Evolutionary conservation across 1,284 basidiomycete genomes (phyloP).

Genomic region (Apiotrichum siamense): DNA sequence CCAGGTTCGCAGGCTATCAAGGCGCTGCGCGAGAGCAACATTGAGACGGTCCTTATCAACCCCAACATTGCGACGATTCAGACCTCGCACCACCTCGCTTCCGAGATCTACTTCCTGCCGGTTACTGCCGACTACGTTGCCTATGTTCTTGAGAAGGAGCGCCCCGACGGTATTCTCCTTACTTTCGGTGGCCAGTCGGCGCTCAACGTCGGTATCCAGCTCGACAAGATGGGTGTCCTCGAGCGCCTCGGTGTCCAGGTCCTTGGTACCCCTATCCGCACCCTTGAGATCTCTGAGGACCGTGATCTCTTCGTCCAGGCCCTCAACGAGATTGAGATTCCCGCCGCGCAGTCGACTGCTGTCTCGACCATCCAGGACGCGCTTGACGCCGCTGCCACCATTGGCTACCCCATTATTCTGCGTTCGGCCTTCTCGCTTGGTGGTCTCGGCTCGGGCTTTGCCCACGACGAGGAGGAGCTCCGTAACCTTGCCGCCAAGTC

Average conservation of each 20-base stretch:
- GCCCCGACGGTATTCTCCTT: conserved; percentile 92
- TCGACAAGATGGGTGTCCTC: conserved; percentile 96
- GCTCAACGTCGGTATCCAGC: conserved; percentile 93
- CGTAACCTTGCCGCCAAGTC: conserved; percentile 89
- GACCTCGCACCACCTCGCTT: conserved; percentile 92
- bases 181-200: conserved; percentile 99
- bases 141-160: conserved; percentile 96
- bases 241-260: conserved; percentile 93
- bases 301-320: conserved; percentile 96
- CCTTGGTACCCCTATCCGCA: conserved; percentile 89
- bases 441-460: conserved; percentile 97
- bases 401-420: conserved; percentile 97
- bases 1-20: conserved; percentile 92
- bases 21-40: conserved; percentile 90
- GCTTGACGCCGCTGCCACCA: conserved; percentile 79
- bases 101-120: conserved; percentile 95
- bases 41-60: conserved; percentile 92
- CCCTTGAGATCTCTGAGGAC: conserved; percentile 94
- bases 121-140: conserved; percentile 97
- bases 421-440: conserved; percentile 97
- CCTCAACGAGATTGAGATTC: conserved; percentile 96
- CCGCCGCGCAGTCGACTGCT: conserved; percentile 92
- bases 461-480: conserved; percentile 89
- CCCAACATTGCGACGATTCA: conserved; percentile 98
- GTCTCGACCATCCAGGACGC: conserved; percentile 94